Base-by-base conservation (phyloP, 2,329 filamentous ascomycete genomes). In the Paradendryphiella salina region DNA sequence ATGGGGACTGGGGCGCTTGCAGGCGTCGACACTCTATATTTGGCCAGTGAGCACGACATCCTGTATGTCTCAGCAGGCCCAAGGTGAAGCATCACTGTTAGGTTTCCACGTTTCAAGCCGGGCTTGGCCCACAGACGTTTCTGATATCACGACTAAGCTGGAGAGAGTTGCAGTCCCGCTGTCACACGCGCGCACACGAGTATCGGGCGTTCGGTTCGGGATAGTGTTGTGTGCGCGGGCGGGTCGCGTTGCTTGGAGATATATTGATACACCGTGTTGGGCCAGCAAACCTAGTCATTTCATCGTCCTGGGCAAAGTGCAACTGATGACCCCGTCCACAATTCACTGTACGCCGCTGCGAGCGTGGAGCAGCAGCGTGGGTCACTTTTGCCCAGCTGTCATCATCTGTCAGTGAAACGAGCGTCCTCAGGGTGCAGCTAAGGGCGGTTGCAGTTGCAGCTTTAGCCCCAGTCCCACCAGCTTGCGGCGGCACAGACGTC, bases 11-110 rank as follows among this genome's bases (percentile, higher is more conserved):
- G 54, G 50, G 52, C 50, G 28, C 39, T 26, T 51, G 50, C 48
- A 20, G 52, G 46, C 40, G 7, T 3, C 21, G 34, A 17, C 21
- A 20, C 44, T 55, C 53, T 60, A 57, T 50, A 53, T 57, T 32
- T 51, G 35, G 43, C 17, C 37, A 32, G 36, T 9, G 23, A 26
- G 23, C 46, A n/a, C 39, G 31, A 20, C 32, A 32, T 43, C 21
- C n/a, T 23, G 44, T 52, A 20, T 37, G 63, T 64, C 61, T 60
- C 63, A 65, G 61, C 47, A 53, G 34, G 41, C 46, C 56, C 45
- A 35, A 56, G 51, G 46, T 60, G 60, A 60, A 64, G 63, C 61
- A 63, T 41, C 52, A 46, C 57, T 57, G 58, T 58, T 56, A 45
- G 54, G 37, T 55, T 34, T 54, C 37, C 45, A 55, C 50, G 63